Percentiles rank a stretch among this genome's conserved stretches.
These are phyloP conservation scores for Boletellus sp. DNA, from an alignment of 768 basidiomycete genomes.

Conservation along the genomic window DNA sequence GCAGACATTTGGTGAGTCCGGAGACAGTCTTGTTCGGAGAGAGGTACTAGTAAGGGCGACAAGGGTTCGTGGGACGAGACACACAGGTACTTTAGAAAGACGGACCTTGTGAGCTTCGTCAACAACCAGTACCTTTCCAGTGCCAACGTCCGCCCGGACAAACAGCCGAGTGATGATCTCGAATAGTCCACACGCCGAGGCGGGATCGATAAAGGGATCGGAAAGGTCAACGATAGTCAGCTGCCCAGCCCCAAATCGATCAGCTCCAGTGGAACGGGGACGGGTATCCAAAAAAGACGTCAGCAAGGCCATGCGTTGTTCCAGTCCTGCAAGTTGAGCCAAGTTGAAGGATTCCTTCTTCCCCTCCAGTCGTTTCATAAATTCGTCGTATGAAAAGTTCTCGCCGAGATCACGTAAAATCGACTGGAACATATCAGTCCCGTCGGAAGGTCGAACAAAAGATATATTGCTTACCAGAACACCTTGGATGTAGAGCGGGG, in stretches of 20 bases:
- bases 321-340: conserved; percentile 49
- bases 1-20: conserved; percentile 55
- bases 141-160: conserved; percentile 53
- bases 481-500: conserved; percentile 68
- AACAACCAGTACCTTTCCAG: conserved; percentile 66
- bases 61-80: background rate
- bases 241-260: conserved; percentile 53
- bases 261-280: background rate
- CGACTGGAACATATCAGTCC: conserved; percentile 33
- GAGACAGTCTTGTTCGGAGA: conserved; percentile 42
- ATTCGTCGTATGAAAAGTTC: conserved; percentile 47
- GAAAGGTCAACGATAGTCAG: conserved; percentile 69
- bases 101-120: conserved; percentile 74
- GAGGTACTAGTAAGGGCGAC: conserved; percentile 47
- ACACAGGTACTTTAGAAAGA: background rate
- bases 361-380: conserved; percentile 43
- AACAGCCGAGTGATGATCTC: conserved; percentile 67
- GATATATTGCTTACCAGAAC: conserved; percentile 47
- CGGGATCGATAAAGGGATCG: conserved; percentile 67
- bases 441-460: background rate
- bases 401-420: conserved; percentile 65
- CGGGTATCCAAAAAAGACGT: conserved; percentile 50
- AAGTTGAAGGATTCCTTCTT: conserved; percentile 54
- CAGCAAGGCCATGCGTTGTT: conserved; percentile 62
- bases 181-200: conserved; percentile 65